Evolutionary conservation across 2,329 filamentous ascomycete genomes (phyloP).

Genomic region (Pseudogymnoascus sp.): DNA sequence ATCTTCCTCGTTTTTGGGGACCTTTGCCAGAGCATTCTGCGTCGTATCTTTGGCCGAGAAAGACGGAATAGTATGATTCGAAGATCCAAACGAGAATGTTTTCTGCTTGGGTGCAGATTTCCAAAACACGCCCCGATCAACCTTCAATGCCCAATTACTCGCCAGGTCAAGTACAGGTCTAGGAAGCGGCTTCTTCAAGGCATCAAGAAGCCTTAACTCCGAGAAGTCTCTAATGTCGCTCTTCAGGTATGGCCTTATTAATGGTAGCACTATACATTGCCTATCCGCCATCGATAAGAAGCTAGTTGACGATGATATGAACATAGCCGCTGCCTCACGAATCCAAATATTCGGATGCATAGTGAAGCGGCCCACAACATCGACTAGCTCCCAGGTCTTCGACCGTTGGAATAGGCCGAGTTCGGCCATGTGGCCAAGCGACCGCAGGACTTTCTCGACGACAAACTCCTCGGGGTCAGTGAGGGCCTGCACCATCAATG

Average conservation of each 20-base stretch:
- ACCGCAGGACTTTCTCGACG: constrained; percentile 81
- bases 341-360: constrained; percentile 97
- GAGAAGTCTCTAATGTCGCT: constrained; percentile 61
- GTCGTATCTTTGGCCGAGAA: constrained; percentile 51
- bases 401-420: constrained; percentile 79
- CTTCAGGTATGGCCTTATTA: constrained; percentile 77
- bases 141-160: constrained; percentile 74
- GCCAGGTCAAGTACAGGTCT: constrained; percentile 78
- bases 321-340: constrained; percentile 78
- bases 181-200: constrained; percentile 73
- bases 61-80: constrained; percentile 44
- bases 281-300: constrained; percentile 74
- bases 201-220: constrained; percentile 69
- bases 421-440: constrained; percentile 79
- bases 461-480: constrained; percentile 92
- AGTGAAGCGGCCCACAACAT: constrained; percentile 75
- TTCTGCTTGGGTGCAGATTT: constrained; percentile 63
- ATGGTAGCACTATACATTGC: constrained; percentile 73
- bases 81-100: constrained; percentile 59
- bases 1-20: constrained; percentile 81
- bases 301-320: constrained; percentile 68
- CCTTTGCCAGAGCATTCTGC: constrained; percentile 51
- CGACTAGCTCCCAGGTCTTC: constrained; percentile 80
- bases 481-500: constrained; percentile 90
- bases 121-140: constrained; percentile 83